Evolutionary conservation across 345 rosid species (phyloP).

Genomic region (Sisymbrium irio): DNA sequence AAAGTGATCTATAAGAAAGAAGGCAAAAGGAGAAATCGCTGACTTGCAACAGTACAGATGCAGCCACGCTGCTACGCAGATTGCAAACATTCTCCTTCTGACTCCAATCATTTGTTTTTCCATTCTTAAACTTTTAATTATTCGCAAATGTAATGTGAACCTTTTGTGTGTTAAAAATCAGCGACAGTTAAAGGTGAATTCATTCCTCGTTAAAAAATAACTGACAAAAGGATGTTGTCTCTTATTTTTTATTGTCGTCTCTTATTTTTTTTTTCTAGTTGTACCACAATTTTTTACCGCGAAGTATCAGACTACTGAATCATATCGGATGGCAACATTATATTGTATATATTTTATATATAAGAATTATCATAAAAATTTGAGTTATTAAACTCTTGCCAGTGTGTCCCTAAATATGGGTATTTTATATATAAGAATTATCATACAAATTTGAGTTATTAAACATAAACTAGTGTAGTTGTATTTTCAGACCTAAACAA

Average conservation of each 20-base stretch:
- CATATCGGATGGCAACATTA: background rate
- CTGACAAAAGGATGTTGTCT: background rate
- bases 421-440: no score
- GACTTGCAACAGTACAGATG: slow-evolving; percentile 22
- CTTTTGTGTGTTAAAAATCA: background rate
- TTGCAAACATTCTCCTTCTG: slow-evolving; percentile 31
- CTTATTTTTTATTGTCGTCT: background rate
- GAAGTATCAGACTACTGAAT: no score
- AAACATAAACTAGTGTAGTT: no score
- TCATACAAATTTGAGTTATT: no score
- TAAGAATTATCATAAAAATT: background rate
- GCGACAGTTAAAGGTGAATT: background rate
- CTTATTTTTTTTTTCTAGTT: no score
- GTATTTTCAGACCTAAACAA: no score
- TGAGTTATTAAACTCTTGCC: background rate
- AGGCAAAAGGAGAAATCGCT: slow-evolving; percentile 20
- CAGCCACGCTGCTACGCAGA: slow-evolving; percentile 32
- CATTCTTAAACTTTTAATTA: background rate
- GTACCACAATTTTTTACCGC: background rate
- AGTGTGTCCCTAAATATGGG: background rate
- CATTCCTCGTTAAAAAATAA: background rate
- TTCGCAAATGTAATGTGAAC: background rate
- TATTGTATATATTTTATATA: background rate
- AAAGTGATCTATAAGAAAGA: slow-evolving; percentile 18
- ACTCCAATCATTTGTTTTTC: slow-evolving; percentile 25